These are phyloP conservation scores for Trametes meyenii DNA, from an alignment of 768 basidiomycete species.

Conservation along the genomic window DNA sequence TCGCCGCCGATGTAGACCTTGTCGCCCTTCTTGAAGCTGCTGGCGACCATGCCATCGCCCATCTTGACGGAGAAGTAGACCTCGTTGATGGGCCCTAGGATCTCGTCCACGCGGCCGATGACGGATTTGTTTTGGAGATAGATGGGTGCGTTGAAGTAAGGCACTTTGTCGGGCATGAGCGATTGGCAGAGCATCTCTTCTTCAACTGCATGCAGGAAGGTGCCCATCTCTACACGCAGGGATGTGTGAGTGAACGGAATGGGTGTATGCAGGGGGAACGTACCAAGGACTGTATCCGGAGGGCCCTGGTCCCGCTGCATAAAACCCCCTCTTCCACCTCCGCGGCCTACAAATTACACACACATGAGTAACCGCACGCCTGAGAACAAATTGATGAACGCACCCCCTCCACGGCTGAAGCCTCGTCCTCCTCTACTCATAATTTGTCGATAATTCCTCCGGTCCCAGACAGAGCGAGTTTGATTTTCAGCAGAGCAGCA, in stretches of 20 bases:
- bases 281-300: slow-evolving; percentile 78
- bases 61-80: slow-evolving; percentile 98
- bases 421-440: slow-evolving; percentile 65
- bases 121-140: slow-evolving; percentile 95
- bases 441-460: slow-evolving; percentile 8
- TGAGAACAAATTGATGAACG: not conserved
- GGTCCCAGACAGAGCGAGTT: not conserved
- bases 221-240: slow-evolving; percentile 75
- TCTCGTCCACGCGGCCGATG: slow-evolving; percentile 98
- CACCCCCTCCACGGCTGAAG: slow-evolving; percentile 52
- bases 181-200: slow-evolving; percentile 97
- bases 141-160: slow-evolving; percentile 98
- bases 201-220: slow-evolving; percentile 94
- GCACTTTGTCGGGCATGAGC: slow-evolving; percentile 84
- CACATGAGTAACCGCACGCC: slow-evolving; percentile 23
- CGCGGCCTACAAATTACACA: slow-evolving; percentile 50
- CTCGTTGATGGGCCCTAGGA: slow-evolving; percentile 98
- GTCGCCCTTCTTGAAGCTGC: slow-evolving; percentile 95
- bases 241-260: not conserved
- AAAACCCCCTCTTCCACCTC: slow-evolving; percentile 71
- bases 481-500: not conserved
- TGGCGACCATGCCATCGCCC: slow-evolving; percentile 93
- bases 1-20: slow-evolving; percentile 98
- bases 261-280: slow-evolving; percentile 22
- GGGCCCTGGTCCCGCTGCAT: slow-evolving; percentile 75